A percentile compares a stretch with the other conserved stretches of the same genome.
phyloP scores from a whole-genome alignment of 768 basidiomycete species.

The Leccinum obscurum region DNA sequence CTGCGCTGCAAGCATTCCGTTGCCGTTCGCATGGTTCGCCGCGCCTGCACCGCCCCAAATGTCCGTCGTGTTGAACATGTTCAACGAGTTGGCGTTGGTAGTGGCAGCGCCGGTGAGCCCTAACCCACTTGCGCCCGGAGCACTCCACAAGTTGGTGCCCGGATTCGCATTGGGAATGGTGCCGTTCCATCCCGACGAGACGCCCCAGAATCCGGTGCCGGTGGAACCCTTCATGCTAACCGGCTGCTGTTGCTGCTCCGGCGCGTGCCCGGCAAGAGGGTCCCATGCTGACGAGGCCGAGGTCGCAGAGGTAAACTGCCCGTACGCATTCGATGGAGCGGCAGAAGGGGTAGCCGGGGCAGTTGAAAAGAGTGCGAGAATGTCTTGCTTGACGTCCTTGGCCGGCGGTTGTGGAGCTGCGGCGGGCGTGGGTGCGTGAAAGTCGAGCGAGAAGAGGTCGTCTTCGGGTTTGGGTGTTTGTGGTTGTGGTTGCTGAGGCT shows the following conservation, averaged over 20 bases:
- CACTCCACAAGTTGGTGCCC: conserved; percentile 37
- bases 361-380: conserved; percentile 60
- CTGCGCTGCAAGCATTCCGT: conserved; percentile 32
- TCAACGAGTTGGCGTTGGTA: neutral
- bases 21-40: conserved; percentile 35
- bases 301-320: neutral
- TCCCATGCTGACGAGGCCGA: conserved; percentile 28
- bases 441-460: conserved; percentile 37
- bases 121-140: neutral
- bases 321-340: conserved; percentile 33
- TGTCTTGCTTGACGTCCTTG: too few relatives aligned
- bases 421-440: too few relatives aligned
- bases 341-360: conserved; percentile 19
- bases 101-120: neutral
- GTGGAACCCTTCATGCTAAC: conserved; percentile 54
- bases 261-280: conserved; percentile 2
- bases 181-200: conserved; percentile 57
- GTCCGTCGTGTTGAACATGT: conserved; percentile 44
- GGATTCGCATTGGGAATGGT: conserved; percentile 24
- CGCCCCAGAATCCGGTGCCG: conserved; percentile 58
- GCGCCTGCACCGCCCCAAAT: conserved; percentile 52
- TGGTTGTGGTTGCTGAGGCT: conserved; percentile 21
- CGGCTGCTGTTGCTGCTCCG: conserved; percentile 27
- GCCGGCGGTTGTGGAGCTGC: too few relatives aligned
- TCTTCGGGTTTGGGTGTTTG: conserved; percentile 42